A percentile compares a stretch with the other conserved stretches of the same genome.
These are phyloP conservation scores for Polygonum aviculare DNA, from an alignment of 148 eudicot genomes.

Conservation along the genomic window DNA sequence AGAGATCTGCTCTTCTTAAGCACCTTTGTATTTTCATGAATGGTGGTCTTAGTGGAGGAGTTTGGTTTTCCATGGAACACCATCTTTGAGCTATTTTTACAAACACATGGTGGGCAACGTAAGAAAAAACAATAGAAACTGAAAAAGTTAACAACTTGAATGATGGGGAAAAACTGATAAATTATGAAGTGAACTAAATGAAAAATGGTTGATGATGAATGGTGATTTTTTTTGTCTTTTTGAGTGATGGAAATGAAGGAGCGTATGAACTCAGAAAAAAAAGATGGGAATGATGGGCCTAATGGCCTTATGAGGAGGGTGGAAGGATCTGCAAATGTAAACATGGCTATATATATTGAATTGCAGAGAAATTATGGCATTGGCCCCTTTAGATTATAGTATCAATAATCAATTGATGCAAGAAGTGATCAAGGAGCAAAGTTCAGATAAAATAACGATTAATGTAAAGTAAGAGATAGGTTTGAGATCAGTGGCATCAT, in stretches of 20 bases:
- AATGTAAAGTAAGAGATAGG: background rate
- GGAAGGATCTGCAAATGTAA: background rate
- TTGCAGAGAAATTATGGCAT: background rate
- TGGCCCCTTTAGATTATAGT: background rate
- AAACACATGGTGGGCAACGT: constrained; percentile 1
- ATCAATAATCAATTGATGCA: background rate
- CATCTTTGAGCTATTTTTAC: background rate
- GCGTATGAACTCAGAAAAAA: background rate
- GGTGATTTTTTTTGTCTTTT: background rate
- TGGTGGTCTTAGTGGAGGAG: background rate
- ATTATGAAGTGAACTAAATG: background rate
- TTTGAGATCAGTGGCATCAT: background rate
- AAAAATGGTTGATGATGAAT: background rate
- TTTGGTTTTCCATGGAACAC: constrained; percentile 2
- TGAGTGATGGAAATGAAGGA: background rate
- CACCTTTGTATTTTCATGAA: background rate
- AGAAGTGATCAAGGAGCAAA: constrained; percentile 1
- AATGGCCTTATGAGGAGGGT: constrained; percentile 3
- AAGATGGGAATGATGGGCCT: background rate
- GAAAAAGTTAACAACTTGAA: background rate
- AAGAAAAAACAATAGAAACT: background rate
- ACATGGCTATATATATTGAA: background rate
- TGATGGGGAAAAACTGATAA: background rate
- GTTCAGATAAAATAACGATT: background rate
- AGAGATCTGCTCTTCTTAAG: constrained; percentile 3